Evolutionary conservation across 805 yeast species (phyloP).

Genomic region (Candida namnaoensis): DNA sequence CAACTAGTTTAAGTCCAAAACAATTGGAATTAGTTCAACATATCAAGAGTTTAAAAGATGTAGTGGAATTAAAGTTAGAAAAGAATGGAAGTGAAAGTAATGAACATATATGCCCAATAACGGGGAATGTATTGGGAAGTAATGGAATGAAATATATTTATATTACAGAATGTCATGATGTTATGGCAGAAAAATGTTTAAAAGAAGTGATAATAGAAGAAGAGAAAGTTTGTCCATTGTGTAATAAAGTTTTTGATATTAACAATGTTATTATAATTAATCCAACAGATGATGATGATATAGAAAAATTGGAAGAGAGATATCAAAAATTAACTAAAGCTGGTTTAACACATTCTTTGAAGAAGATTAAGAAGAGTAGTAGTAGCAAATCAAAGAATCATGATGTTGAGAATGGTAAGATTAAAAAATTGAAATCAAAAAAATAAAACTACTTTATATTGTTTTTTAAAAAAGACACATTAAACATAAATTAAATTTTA

Average conservation of each 20-base stretch:
- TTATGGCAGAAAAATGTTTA: constrained; percentile 24
- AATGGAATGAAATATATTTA: constrained; percentile 32
- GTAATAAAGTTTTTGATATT: constrained; percentile 18
- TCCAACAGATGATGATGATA: constrained; percentile 16
- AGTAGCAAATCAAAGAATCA: constrained; percentile 1
- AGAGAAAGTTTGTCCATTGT: constrained; percentile 28
- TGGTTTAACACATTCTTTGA: constrained; percentile 28
- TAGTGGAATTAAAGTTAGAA: constrained; percentile 31
- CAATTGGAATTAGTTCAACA: constrained; percentile 21
- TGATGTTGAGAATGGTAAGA: background rate
- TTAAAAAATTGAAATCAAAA: too few species aligned
- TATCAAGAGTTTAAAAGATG: constrained; percentile 31
- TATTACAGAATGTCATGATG: constrained; percentile 37
- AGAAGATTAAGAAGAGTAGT: constrained; percentile 14
- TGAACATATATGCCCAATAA: constrained; percentile 29
- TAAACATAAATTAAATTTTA: too few species aligned
- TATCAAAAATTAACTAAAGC: constrained; percentile 10
- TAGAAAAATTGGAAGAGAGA: constrained; percentile 14
- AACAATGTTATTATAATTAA: constrained; percentile 30
- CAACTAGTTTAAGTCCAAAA: constrained; percentile 17
- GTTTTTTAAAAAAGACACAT: too few species aligned
- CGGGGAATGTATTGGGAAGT: constrained; percentile 26
- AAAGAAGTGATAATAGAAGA: constrained; percentile 9
- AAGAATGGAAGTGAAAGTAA: constrained; percentile 8
- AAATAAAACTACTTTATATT: too few species aligned